Evolutionary conservation across 345 rosid species (phyloP), one percentile per base, ranked within the genome.

Genomic region (Excoecaria agallocha): DNA sequence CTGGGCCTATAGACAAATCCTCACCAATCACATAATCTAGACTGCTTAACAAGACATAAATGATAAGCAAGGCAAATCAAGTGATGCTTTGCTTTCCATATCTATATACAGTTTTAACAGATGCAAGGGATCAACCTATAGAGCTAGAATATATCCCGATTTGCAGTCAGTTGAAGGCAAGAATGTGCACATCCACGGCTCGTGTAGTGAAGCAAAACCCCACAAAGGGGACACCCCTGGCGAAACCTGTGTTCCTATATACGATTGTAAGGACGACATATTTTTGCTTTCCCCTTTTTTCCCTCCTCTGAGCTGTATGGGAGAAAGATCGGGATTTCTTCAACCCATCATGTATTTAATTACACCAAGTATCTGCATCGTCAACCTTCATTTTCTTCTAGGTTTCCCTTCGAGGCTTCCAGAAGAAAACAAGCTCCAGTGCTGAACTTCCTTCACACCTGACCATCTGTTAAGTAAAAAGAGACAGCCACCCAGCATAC

Each of bases 31-130:
- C 37, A n/a, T n/a, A 8, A 1, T 5, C 66, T 50, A 75, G 59
- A 58, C 78, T 58, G 68, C 61, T 57, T 67, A 52, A 57, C 49
- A 48, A 72, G 39, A 61, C 56, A 67, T 51, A 70, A 19, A 60
- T 35, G 38, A 10, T 12, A 37, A 62, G 43, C 25, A 55, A 52
- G 13, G 62, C 66, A 61, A 78, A 58, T 65, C 75, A 66, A 50
- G 45, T 57, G 35, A 4, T 19, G 24, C 65, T 70, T 72, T 41
- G 80, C 76, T 70, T 79, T 50, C 72, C 72, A 43, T 79, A 56
- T 56, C 70, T 81, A 85, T 87, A 69, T 78, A 85, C 85, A 83
- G 79, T 72, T 82, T 80, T 76, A 77, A 69, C 79, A 61, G 76
- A 64, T 62, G 68, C 48, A 74, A 60, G 62, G 60, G 61, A 80